Conservation (phyloP, 2,329 filamentous ascomycete genomes). For the Colletotrichum horii region DNA sequence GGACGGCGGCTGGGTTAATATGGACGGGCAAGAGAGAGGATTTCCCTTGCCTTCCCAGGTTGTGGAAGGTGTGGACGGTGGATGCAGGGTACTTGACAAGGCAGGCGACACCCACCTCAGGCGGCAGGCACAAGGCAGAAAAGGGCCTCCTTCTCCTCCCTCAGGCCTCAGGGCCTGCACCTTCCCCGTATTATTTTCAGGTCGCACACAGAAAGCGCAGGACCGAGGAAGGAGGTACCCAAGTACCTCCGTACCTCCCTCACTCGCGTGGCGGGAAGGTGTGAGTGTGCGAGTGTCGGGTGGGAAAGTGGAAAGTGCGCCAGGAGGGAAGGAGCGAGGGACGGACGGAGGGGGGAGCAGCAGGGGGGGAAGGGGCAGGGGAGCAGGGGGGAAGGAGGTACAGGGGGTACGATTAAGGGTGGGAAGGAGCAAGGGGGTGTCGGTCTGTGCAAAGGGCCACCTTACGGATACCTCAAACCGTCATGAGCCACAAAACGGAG, state of each 20-base stretch:
- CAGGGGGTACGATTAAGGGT: not conserved
- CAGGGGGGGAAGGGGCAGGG: not conserved
- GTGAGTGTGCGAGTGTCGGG: not conserved
- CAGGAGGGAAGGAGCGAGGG: not conserved
- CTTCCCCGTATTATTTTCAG: constrained; percentile 14
- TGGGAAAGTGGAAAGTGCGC: not conserved
- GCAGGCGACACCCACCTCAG: not conserved
- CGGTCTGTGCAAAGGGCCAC: not conserved
- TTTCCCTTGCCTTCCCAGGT: not conserved
- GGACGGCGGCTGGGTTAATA: constrained; percentile 20
- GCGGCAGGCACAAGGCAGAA: not conserved
- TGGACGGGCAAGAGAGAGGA: constrained; percentile 6
- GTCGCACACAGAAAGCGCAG: not conserved
- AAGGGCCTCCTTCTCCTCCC: not conserved
- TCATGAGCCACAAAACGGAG: not conserved
- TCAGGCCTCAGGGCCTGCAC: constrained; percentile 4
- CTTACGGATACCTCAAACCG: not conserved
- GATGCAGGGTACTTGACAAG: not conserved
- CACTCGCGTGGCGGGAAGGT: constrained; percentile 18
- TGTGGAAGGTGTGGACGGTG: not conserved
- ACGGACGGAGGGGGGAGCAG: not conserved
- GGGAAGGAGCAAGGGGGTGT: not conserved
- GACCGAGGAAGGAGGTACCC: not conserved
- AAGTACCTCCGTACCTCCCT: not conserved
- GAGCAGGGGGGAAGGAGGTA: not conserved